Base-by-base conservation (phyloP, 2,329 filamentous ascomycete genomes). In the Magnaporthiopsis incrustans region DNA sequence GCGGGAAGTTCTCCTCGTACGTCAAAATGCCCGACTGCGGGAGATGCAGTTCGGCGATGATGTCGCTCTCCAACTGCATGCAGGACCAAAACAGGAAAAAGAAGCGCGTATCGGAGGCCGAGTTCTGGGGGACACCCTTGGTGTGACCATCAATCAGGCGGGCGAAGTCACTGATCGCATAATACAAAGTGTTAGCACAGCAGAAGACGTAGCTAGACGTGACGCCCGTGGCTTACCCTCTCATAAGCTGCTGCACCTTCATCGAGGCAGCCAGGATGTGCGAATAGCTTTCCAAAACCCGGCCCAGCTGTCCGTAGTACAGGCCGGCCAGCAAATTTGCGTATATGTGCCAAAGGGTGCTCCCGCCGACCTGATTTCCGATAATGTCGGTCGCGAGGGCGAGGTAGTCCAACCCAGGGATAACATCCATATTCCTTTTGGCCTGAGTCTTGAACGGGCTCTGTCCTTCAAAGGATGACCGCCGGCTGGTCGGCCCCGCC, bases 31-130 rank as follows among this genome's bases (percentile, higher is more conserved):
- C 82, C 0, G 85, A 87, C 4, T 85, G 85, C 1, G 84, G 83
- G 3, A 85, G 77, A 22, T 80, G 84, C 65, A 98, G 81, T 75
- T 99, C 95, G 3, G 95, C 95, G 60, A 97, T 83, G 59, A 98
- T 91, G 74, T 98, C 94, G 75, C 92, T 92, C 76, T 98, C 94
- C 14, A 98, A 81, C 72, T 98, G 94, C 67, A 97, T 79, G 73
- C 91, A 96, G 10, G 93, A 95, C 94, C 94, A 98, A 71, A 93
- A 97, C 0, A 91, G 89, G 69, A 96, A 83, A 18, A 89, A 80
- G 50, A 89, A 80, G 64, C 89, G 81, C 71, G 92, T 91, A 69
- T 88, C 83, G 59, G 78, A 12, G 26, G 27, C 27, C 57, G 57
- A 58, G 57, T 58, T 32, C 25, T 58, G 57, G 25, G 57, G 27